Evolutionary conservation across 306 rosid species (phyloP).

Genomic region (Carpinus viminea): DNA sequence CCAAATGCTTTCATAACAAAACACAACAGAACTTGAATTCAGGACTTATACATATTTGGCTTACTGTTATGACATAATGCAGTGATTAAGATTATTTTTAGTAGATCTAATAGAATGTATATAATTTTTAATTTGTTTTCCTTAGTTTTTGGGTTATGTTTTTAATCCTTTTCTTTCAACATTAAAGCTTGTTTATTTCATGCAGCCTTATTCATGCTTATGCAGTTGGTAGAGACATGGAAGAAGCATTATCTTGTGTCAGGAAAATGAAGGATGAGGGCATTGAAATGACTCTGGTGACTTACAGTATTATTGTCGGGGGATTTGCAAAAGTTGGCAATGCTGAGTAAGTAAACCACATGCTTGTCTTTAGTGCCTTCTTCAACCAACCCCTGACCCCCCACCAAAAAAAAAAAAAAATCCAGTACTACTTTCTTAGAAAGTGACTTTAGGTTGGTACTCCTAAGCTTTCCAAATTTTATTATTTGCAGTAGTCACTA

Average conservation of each 20-base stretch:
- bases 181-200: slow-evolving; percentile 36
- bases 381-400: neutral
- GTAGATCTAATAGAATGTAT: neutral
- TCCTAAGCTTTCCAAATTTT: neutral
- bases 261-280: slow-evolving; percentile 91
- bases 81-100: neutral
- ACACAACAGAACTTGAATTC: neutral
- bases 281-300: slow-evolving; percentile 83
- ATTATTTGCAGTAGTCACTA: neutral
- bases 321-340: slow-evolving; percentile 80
- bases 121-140: neutral
- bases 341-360: slow-evolving; percentile 70
- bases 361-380: slow-evolving; percentile 6
- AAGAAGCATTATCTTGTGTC: slow-evolving; percentile 89
- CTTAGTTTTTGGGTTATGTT: neutral
- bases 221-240: slow-evolving; percentile 99
- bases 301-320: slow-evolving; percentile 85
- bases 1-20: neutral
- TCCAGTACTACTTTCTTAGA: neutral
- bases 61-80: neutral
- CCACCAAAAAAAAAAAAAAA: neutral
- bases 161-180: slow-evolving; percentile 16
- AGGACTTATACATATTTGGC: neutral
- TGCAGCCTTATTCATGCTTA: slow-evolving; percentile 99
- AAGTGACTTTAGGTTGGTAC: neutral